Base-by-base conservation (phyloP, 805 yeast species). In the Ogataea degrootiae region DNA sequence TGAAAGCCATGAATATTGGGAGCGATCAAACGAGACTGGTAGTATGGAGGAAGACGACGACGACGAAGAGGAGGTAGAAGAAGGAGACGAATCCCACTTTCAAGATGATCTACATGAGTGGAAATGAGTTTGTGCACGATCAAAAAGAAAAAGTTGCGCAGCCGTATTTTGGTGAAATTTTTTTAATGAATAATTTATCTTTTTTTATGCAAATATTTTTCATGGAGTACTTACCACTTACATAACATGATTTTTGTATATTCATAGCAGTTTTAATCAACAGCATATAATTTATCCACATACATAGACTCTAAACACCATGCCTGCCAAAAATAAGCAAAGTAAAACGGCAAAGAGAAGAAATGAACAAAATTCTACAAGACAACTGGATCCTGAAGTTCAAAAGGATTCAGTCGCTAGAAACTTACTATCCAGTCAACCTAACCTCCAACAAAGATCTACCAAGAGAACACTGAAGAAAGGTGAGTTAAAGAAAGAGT, bases 351-450 rank as follows among this genome's bases (percentile, higher is more conserved):
- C 81, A 21, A 83, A 82, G 61, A 73, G 87, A 62, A 68, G 69
- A 45, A 72, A 63, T 40, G 64, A 71, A 4, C 82, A 77, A 60
- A 82, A 80, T 58, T 69, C 71, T 37, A 75, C 74, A 26, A 74
- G 87, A 53, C 70, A 72, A 17, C 77, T 83, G 2, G 80, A 78
- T 47, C 78, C 88, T 2, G 92, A 86, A 56, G 85, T 86, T 23
- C 73, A 72, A 51, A 67, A 77, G 31, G 91, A 86, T 60, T 72
- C 80, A 0, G 72, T 70, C n/a, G 92, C 94, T 5, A 73, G 87
- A 58, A 87, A 87, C 61, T 72, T 80, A 51, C 66, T 86, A 43
- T 79, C 76, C 26, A 68, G 63, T 44, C 80, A 76, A 59, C 85
- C 87, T 15, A 79, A 79, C 39, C 62, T 77, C 40, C 79, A 85